Percentiles rank a stretch among this genome's conserved stretches.
Evolutionary conservation across 176 grass and related monocot genomes (phyloP).

Genomic region (Triticum timopheevii): DNA sequence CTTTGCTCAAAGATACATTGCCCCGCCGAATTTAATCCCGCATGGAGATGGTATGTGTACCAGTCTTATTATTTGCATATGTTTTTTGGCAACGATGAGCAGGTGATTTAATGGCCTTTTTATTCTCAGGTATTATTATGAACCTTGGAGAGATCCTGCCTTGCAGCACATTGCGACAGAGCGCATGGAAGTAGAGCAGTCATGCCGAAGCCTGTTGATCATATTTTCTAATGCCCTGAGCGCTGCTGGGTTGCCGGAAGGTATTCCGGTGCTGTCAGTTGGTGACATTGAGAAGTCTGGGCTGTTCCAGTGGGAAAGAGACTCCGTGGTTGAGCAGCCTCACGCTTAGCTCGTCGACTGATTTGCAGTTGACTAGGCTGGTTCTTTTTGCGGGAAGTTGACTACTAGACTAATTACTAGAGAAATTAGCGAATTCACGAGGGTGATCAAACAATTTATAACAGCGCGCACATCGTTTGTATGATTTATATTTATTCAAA

Average conservation of each 20-base stretch:
- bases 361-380: background rate
- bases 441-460: background rate
- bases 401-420: background rate
- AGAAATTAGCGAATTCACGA: background rate
- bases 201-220: slow-evolving; percentile 62
- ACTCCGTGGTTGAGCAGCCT: slow-evolving; percentile 21
- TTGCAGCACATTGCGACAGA: slow-evolving; percentile 43
- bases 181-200: slow-evolving; percentile 67
- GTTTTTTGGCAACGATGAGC: background rate
- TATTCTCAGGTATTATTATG: slow-evolving; percentile 67
- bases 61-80: background rate
- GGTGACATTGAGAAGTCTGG: slow-evolving; percentile 46
- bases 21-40: slow-evolving; percentile 64
- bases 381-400: background rate
- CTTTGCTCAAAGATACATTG: slow-evolving; percentile 69
- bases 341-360: background rate
- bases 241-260: slow-evolving; percentile 23
- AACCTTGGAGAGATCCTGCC: slow-evolving; percentile 60
- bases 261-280: slow-evolving; percentile 41
- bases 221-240: slow-evolving; percentile 63
- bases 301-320: slow-evolving; percentile 62
- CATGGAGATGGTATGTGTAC: slow-evolving; percentile 78
- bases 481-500: background rate
- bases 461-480: background rate
- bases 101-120: background rate